Conservation (phyloP, 2,329 filamentous ascomycete species). For the Colletotrichum lindemuthianum region DNA sequence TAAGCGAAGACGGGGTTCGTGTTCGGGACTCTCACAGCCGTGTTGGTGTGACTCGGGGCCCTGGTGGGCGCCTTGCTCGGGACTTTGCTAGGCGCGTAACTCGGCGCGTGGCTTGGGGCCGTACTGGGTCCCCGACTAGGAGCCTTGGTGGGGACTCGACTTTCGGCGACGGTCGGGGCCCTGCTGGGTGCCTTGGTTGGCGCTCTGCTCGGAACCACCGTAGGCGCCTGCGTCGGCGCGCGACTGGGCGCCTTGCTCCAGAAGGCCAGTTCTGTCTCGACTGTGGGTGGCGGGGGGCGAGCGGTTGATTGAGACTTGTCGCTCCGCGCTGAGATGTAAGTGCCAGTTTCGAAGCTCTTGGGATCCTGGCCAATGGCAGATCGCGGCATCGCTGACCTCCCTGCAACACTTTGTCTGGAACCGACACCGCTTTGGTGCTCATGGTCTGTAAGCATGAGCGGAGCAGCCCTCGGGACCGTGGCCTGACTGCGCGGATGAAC, state of each 20-base stretch:
- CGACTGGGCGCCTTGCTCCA: slow-evolving; percentile 46
- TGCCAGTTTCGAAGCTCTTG: slow-evolving; percentile 48
- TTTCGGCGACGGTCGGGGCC: slow-evolving; percentile 13
- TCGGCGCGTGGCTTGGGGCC: slow-evolving; percentile 4
- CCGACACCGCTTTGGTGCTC: slow-evolving; percentile 54
- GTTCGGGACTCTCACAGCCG: slow-evolving; percentile 13
- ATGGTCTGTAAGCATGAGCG: slow-evolving; percentile 52
- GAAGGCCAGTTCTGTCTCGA: slow-evolving; percentile 43
- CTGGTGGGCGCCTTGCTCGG: slow-evolving; percentile 27
- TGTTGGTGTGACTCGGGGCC: slow-evolving; percentile 12
- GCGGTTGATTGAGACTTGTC: slow-evolving; percentile 49
- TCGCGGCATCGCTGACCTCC: slow-evolving; percentile 25
- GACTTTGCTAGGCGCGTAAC: slow-evolving; percentile 14
- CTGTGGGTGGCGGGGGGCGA: slow-evolving; percentile 42
- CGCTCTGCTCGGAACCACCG: slow-evolving; percentile 15
- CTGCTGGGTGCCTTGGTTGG: slow-evolving; percentile 14
- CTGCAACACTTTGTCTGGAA: slow-evolving; percentile 48
- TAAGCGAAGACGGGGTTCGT: slow-evolving; percentile 29
- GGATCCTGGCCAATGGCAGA: slow-evolving; percentile 5
- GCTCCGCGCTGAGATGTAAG: slow-evolving; percentile 56
- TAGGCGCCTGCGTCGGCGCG: slow-evolving; percentile 32
- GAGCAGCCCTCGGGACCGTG: slow-evolving; percentile 43
- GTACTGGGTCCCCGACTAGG: slow-evolving; percentile 19
- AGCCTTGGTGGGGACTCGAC: slow-evolving; percentile 11
- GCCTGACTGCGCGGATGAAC: slow-evolving; percentile 55